Evolutionary conservation across 768 basidiomycete genomes (phyloP).

Genomic region (Tulasnella sp.): DNA sequence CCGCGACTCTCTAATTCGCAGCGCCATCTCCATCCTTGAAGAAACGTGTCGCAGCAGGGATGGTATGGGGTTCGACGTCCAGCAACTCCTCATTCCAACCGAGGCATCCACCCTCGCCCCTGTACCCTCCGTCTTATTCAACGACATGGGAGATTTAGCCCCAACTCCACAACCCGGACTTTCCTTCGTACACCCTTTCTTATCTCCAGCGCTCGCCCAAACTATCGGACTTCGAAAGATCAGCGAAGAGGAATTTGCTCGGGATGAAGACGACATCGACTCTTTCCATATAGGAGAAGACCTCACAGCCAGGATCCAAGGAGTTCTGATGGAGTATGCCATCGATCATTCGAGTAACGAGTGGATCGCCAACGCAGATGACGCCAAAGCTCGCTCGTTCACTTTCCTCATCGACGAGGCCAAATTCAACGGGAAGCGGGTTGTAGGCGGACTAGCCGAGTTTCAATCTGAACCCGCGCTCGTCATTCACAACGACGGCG

Average conservation of each 20-base stretch:
- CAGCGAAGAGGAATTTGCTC: slow-evolving; percentile 31
- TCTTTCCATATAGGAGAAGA: slow-evolving; percentile 47
- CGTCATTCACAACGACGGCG: slow-evolving; percentile 47
- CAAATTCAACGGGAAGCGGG: slow-evolving; percentile 9
- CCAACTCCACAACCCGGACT: not conserved
- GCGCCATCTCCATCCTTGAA: not conserved
- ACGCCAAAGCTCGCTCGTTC: slow-evolving; percentile 49
- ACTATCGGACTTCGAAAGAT: slow-evolving; percentile 31
- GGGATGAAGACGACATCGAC: slow-evolving; percentile 35
- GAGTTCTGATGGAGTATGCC: slow-evolving; percentile 45
- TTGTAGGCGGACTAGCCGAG: slow-evolving; percentile 42
- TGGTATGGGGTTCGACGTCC: not conserved
- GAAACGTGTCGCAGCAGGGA: not conserved
- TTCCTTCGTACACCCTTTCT: slow-evolving; percentile 9
- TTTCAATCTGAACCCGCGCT: slow-evolving; percentile 44
- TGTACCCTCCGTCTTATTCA: not conserved
- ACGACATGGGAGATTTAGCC: not conserved
- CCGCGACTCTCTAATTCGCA: not conserved
- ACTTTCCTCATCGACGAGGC: slow-evolving; percentile 43
- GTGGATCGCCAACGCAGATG: slow-evolving; percentile 54
- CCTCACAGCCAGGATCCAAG: slow-evolving; percentile 45
- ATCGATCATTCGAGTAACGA: slow-evolving; percentile 48
- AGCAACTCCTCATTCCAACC: not conserved
- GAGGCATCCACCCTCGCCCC: not conserved
- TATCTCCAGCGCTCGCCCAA: slow-evolving; percentile 25